A percentile compares a stretch with the other conserved stretches of the same genome.
These are phyloP conservation scores for Pseudozyma tsukubaensis DNA, from an alignment of 1,284 basidiomycete species.

Conservation along the genomic window DNA sequence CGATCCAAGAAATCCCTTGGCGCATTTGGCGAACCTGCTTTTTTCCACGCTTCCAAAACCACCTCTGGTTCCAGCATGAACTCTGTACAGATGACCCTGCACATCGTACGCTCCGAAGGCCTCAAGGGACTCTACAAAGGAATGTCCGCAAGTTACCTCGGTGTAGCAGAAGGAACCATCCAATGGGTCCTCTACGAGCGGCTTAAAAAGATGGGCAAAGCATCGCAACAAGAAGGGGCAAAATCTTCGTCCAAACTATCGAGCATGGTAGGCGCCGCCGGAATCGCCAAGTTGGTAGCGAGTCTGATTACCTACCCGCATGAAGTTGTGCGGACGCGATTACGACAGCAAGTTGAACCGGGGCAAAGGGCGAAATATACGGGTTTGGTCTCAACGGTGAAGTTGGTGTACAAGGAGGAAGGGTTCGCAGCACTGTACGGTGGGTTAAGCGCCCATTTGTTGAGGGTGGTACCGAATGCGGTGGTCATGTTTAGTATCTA, in stretches of 20 bases:
- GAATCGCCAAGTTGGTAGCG: conserved; percentile 85
- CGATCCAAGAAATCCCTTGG: conserved; percentile 26
- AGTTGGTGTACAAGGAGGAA: conserved; percentile 88
- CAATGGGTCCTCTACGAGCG: conserved; percentile 97
- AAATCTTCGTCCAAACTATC: conserved; percentile 49
- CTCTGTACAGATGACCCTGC: conserved; percentile 76
- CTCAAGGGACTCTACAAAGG: conserved; percentile 92
- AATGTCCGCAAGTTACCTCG: conserved; percentile 91
- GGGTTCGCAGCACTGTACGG: conserved; percentile 87
- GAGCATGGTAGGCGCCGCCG: conserved; percentile 89
- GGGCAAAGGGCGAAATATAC: conserved; percentile 77
- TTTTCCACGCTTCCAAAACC: conserved; percentile 53
- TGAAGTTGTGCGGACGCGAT: conserved; percentile 81
- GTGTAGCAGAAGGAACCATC: conserved; percentile 95
- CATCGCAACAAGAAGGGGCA: no score
- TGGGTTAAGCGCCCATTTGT: conserved; percentile 91
- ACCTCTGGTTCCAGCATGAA: conserved; percentile 70
- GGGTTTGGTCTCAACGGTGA: conserved; percentile 85
- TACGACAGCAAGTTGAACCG: conserved; percentile 81
- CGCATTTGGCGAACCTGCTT: conserved; percentile 43
- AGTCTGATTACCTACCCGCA: conserved; percentile 66
- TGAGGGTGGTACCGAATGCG: conserved; percentile 96
- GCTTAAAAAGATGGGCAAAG: conserved; percentile 74
- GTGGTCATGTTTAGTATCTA: conserved; percentile 88
- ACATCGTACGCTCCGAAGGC: conserved; percentile 84